Percentiles rank a stretch among this genome's conserved stretches.
These are phyloP conservation scores for Iberis pinnata DNA, from an alignment of 345 rosid genomes.

Conservation along the genomic window DNA sequence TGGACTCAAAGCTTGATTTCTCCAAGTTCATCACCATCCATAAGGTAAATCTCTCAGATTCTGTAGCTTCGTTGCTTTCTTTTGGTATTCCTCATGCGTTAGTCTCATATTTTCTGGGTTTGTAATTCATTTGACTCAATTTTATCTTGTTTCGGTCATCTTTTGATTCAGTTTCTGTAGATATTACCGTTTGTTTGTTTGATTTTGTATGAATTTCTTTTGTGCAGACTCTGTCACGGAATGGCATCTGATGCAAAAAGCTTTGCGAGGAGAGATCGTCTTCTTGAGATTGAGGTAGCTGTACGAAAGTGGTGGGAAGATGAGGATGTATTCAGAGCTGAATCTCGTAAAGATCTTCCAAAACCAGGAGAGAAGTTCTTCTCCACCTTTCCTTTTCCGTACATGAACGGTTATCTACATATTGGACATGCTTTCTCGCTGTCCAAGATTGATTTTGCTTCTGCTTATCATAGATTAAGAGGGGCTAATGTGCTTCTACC, in stretches of 20 bases:
- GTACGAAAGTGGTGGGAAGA: slow-evolving; percentile 63
- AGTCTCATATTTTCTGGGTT: neutral
- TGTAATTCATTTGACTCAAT: neutral
- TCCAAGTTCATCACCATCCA: neutral
- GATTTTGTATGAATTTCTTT: neutral
- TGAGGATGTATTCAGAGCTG: slow-evolving; percentile 56
- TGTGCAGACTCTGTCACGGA: slow-evolving; percentile 36
- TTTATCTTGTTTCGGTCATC: neutral
- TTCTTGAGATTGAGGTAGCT: slow-evolving; percentile 54
- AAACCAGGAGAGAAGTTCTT: slow-evolving; percentile 61
- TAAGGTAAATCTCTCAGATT: slow-evolving; percentile 12
- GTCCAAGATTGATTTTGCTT: slow-evolving; percentile 84
- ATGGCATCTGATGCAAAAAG: slow-evolving; percentile 79
- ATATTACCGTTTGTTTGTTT: neutral
- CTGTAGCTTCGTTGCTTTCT: too few relatives aligned
- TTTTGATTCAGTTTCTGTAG: neutral
- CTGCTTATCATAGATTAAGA: slow-evolving; percentile 77
- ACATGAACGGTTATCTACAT: slow-evolving; percentile 78
- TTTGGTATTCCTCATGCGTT: too few relatives aligned
- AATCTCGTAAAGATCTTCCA: slow-evolving; percentile 43
- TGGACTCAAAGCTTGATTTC: slow-evolving; percentile 8
- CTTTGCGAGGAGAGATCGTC: slow-evolving; percentile 65
- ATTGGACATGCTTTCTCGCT: slow-evolving; percentile 76
- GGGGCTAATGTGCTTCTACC: slow-evolving; percentile 86
- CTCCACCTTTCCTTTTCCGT: slow-evolving; percentile 72